These are phyloP conservation scores for Xylaria venustula DNA, from an alignment of 495 filamentous ascomycete genomes.

Conservation along the genomic window DNA sequence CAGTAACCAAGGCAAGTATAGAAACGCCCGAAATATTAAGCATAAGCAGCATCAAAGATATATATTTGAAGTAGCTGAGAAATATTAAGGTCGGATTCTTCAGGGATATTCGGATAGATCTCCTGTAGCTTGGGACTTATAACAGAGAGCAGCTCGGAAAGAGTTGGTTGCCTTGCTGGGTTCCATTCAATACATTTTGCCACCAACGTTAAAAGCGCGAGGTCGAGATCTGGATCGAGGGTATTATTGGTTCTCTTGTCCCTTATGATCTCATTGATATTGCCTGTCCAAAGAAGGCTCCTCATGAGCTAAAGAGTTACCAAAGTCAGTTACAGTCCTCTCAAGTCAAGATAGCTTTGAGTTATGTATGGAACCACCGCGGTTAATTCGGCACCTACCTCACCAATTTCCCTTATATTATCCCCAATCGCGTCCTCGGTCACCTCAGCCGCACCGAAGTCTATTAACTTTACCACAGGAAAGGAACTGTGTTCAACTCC, in stretches of 20 bases:
- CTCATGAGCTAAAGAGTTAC: not conserved
- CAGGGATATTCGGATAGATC: not conserved
- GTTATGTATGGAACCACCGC: not conserved
- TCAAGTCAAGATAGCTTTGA: not conserved
- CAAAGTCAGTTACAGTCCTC: not conserved
- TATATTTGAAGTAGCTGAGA: not conserved
- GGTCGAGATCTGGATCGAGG: not conserved
- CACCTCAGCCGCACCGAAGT: not conserved
- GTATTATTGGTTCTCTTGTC: not conserved
- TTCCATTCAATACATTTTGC: not conserved
- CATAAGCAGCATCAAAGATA: not conserved
- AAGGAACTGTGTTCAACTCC: not conserved
- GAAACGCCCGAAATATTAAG: too few species aligned
- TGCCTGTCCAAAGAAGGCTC: not conserved
- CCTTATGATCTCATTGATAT: not conserved
- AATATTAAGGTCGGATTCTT: not conserved
- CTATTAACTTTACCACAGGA: not conserved
- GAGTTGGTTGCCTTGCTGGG: not conserved
- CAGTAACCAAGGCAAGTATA: too few species aligned
- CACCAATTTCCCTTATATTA: not conserved
- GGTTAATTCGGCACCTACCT: not conserved
- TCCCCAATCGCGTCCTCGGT: not conserved
- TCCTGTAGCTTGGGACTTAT: not conserved
- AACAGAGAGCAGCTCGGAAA: not conserved
- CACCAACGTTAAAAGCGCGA: not conserved